Evolutionary conservation across 2,329 filamentous ascomycete species (phyloP), one percentile per base, ranked within the genome.

Genomic region (Cladosporium cucumerinum): DNA sequence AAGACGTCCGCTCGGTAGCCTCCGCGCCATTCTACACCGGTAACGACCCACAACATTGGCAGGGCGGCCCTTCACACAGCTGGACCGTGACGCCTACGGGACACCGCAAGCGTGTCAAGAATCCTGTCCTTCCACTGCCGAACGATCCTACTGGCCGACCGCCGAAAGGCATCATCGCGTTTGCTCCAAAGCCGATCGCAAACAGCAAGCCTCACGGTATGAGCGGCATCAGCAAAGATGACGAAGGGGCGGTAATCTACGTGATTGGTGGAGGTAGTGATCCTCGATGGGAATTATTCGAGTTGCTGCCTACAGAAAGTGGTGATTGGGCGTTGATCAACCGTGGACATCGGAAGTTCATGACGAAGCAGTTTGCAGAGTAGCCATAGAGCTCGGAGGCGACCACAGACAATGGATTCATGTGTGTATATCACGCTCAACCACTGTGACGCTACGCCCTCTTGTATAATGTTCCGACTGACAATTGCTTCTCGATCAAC

Each of bases 1-100:
- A 91, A 1, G 95, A 98, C 69, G 85, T 89, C 10, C 97, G 97
- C 76, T 96, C 92, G 0, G 93, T 94, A 72, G 85, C 91, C 4
- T 92, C 88, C 48, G 85, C 87, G 3, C 87, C 89, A 36, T 98
- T 98, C 71, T 89, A 95, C 71, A 89, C 92, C 43, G 92, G 91
- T 3, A 89, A 95, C 34, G 66, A 69, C 30, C 80, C 83, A 70
- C 75, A 51, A 74, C 80, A 65, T 71, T 79, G 75, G 74, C 76
- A 78, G 64, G 71, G 69, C 49, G 70, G 71, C n/a, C 67, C 70
- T 14, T 64, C 65, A 2, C 67, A 72, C 59, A 70, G 67, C 28
- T 72, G 68, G 66, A 74, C 73, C 0, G 72, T 66, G 74, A 79
- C 70, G 71, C 73, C 75, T 1, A 78, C 76, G 3, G 76, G 79